These are phyloP conservation scores for Aspergillus viridinutans DNA, from an alignment of 2,329 filamentous ascomycete species.

Conservation along the genomic window DNA sequence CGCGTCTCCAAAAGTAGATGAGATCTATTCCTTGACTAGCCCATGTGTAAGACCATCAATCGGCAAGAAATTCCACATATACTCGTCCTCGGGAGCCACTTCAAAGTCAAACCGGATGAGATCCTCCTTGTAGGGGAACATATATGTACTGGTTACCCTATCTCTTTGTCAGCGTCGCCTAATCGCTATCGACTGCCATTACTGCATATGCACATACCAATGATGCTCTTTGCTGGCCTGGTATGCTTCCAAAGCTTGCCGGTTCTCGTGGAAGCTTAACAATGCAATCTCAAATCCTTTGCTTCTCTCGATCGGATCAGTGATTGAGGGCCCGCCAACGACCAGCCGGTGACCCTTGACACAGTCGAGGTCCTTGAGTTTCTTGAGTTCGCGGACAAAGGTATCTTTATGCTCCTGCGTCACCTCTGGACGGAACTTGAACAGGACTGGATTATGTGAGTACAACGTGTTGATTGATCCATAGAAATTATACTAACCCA, in stretches of 20 bases:
- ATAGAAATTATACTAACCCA: not conserved
- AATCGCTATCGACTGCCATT: too few relatives aligned
- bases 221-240: constrained; percentile 53
- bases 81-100: constrained; percentile 33
- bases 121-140: constrained; percentile 53
- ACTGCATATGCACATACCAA: constrained; percentile 27
- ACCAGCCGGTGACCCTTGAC: constrained; percentile 48
- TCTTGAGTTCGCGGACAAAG: constrained; percentile 48
- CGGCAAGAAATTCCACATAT: constrained; percentile 8
- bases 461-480: not conserved
- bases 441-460: constrained; percentile 31
- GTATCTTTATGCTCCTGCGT: constrained; percentile 40
- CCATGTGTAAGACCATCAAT: not conserved
- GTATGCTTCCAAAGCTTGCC: constrained; percentile 47
- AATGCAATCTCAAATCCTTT: constrained; percentile 52
- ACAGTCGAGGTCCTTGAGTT: constrained; percentile 46
- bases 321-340: constrained; percentile 53
- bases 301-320: constrained; percentile 49
- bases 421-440: constrained; percentile 47
- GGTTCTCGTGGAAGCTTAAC: constrained; percentile 49
- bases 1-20: too few relatives aligned
- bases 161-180: not conserved
- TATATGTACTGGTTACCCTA: constrained; percentile 49
- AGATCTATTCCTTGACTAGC: not conserved
- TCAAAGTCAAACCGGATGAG: constrained; percentile 54